A percentile compares a stretch with the other conserved stretches of the same genome.
phyloP scores from a whole-genome alignment of 2,329 filamentous ascomycete species.

The Dactylellina sp. region DNA sequence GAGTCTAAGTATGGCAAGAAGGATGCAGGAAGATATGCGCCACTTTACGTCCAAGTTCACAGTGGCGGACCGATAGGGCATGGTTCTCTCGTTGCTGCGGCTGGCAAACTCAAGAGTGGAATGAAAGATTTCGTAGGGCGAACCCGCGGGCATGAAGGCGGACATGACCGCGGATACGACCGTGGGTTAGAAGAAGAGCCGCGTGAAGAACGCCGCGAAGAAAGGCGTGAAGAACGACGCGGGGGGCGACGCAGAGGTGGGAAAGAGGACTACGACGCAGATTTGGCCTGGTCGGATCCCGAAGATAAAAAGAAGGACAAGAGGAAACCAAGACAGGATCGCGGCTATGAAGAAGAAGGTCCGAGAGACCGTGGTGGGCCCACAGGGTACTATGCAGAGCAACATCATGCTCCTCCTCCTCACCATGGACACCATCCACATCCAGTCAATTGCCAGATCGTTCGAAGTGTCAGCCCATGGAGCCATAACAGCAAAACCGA shows the following conservation, averaged over 20 bases:
- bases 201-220: conserved; percentile 10
- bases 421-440: conserved; percentile 63
- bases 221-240: conserved; percentile 10
- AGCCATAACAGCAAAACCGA: conserved; percentile 71
- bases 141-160: background rate
- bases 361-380: conserved; percentile 14
- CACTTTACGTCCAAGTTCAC: conserved; percentile 27
- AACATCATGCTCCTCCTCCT: conserved; percentile 13
- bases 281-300: conserved; percentile 40
- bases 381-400: conserved; percentile 31
- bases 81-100: conserved; percentile 23
- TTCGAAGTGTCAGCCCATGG: conserved; percentile 69
- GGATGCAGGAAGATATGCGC: conserved; percentile 18
- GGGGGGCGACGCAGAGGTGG: conserved; percentile 12
- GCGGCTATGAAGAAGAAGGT: conserved; percentile 19
- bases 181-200: background rate
- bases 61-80: conserved; percentile 40
- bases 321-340: conserved; percentile 6
- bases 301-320: conserved; percentile 27
- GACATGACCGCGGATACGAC: conserved; percentile 5
- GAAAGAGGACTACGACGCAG: conserved; percentile 23
- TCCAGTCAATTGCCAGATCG: conserved; percentile 68
- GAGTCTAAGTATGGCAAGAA: conserved; percentile 71
- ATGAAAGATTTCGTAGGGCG: conserved; percentile 39
- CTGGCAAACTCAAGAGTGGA: conserved; percentile 35